Evolutionary conservation across 176 grass and related monocot genomes (phyloP).

Genomic region (Aechmea fasciata): DNA sequence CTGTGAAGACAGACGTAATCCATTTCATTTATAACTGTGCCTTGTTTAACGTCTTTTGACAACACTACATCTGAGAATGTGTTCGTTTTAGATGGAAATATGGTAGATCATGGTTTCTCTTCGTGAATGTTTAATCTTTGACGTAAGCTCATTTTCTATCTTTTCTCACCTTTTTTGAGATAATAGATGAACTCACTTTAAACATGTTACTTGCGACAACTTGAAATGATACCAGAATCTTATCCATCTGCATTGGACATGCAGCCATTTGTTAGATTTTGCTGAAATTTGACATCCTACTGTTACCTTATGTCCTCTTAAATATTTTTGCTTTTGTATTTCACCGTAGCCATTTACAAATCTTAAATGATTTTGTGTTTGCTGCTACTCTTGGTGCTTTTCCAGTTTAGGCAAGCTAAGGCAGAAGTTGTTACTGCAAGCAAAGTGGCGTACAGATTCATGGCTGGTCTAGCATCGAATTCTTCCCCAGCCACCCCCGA

Average conservation of each 20-base stretch:
- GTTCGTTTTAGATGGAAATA: too few relatives aligned
- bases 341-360: background rate
- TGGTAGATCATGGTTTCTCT: too few relatives aligned
- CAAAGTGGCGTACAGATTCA: constrained; percentile 91
- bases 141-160: too few relatives aligned
- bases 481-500: constrained; percentile 36
- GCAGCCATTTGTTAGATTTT: background rate
- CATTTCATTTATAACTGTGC: background rate
- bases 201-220: background rate
- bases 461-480: constrained; percentile 75
- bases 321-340: too few relatives aligned
- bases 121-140: too few relatives aligned
- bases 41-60: too few relatives aligned
- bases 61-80: too few relatives aligned
- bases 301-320: too few relatives aligned
- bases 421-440: constrained; percentile 87
- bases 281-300: background rate
- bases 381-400: constrained; percentile 10
- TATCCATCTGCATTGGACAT: background rate
- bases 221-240: background rate
- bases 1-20: background rate
- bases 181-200: background rate
- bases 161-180: too few relatives aligned
- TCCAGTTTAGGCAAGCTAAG: constrained; percentile 94
- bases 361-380: background rate